Conservation (phyloP, 2,329 filamentous ascomycete genomes). For the Microdochium bolleyi region DNA sequence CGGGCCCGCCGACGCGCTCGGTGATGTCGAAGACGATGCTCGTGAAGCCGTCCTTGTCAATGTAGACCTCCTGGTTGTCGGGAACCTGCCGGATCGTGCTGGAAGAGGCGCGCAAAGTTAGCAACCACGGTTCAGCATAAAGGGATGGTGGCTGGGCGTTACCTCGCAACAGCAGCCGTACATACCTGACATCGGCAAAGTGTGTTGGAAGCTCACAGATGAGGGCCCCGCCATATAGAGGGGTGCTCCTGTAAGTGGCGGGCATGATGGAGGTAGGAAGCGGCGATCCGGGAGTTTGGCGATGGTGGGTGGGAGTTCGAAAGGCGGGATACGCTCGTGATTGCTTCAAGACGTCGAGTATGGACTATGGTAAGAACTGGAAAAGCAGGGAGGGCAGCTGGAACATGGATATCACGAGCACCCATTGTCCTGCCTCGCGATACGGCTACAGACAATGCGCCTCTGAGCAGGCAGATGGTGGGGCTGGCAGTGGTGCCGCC, state of each 20-base stretch:
- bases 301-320: too few relatives aligned
- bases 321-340: too few relatives aligned
- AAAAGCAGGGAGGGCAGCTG: too few relatives aligned
- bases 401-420: too few relatives aligned
- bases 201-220: conserved; percentile 57
- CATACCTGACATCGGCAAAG: conserved; percentile 68
- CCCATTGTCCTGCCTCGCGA: too few relatives aligned
- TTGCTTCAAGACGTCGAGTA: too few relatives aligned
- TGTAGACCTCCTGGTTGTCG: conserved; percentile 87
- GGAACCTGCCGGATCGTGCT: conserved; percentile 69
- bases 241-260: conserved; percentile 42
- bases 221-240: conserved; percentile 68
- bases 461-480: too few relatives aligned
- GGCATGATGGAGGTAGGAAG: conserved; percentile 13
- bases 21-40: conserved; percentile 88
- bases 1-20: conserved; percentile 60
- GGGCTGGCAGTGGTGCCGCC: too few relatives aligned
- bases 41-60: conserved; percentile 75
- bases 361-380: too few relatives aligned
- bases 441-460: too few relatives aligned
- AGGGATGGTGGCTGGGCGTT: too few relatives aligned
- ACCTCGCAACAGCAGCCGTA: too few relatives aligned
- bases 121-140: background rate
- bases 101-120: conserved; percentile 2
- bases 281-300: conserved; percentile 1